Percentiles rank a stretch among this genome's conserved stretches.
These are phyloP conservation scores for Glutinoglossum americanum DNA, from an alignment of 495 filamentous ascomycete species.

Conservation along the genomic window DNA sequence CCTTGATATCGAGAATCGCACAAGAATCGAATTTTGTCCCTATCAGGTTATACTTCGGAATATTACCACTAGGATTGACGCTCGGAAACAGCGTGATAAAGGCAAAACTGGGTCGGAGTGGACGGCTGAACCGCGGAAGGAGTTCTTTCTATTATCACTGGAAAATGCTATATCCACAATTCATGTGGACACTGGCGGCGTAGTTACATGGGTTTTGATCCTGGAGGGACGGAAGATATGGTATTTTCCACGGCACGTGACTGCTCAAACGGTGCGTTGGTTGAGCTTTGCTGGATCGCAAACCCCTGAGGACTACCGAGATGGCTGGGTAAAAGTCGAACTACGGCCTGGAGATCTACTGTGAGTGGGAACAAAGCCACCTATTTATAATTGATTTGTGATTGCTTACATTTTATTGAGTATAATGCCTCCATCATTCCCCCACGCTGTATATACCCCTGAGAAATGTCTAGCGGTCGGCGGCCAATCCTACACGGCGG, in stretches of 20 bases:
- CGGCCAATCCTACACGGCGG: constrained; percentile 5
- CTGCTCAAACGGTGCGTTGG: no score
- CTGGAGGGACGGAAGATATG: no score
- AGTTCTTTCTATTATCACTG: constrained; percentile 1
- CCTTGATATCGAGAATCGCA: constrained; percentile 5
- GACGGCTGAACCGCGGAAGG: neutral
- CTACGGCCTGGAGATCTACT: no score
- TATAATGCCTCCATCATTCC: constrained; percentile 3
- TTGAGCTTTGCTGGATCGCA: neutral
- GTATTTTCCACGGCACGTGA: no score
- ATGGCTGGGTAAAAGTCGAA: no score
- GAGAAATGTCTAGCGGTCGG: constrained; percentile 5
- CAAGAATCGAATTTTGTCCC: constrained; percentile 2
- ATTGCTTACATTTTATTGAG: neutral
- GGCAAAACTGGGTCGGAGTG: no score
- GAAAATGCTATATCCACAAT: neutral
- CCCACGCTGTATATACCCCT: constrained; percentile 4
- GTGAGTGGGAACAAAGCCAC: no score
- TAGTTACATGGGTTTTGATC: no score
- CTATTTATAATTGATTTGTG: no score
- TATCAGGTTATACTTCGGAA: constrained; percentile 1
- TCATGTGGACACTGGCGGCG: no score
- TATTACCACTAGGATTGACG: neutral
- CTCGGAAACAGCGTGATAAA: neutral
- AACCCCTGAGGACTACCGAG: neutral